A percentile compares a stretch with the other conserved stretches of the same genome.
Conservation (phyloP, 805 yeast genomes). For the Nakazawaea ernobii region DNA sequence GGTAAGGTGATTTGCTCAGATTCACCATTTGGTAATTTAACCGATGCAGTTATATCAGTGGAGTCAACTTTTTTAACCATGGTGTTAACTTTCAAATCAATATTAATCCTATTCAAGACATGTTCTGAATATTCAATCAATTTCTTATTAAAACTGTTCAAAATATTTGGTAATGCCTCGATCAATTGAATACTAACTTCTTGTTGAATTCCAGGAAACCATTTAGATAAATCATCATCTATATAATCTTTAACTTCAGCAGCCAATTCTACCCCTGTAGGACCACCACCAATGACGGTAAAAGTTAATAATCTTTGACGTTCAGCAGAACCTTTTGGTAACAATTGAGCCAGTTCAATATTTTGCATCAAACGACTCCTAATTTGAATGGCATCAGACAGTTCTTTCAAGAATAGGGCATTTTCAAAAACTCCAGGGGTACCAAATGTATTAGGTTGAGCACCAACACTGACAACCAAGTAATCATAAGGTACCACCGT, state of each 20-base stretch:
- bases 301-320: conserved; percentile 80
- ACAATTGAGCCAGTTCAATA: conserved; percentile 80
- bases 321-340: conserved; percentile 67
- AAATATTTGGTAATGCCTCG: conserved; percentile 88
- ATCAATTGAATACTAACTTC: conserved; percentile 82
- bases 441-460: conserved; percentile 90
- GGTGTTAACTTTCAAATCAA: conserved; percentile 74
- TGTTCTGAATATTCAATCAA: conserved; percentile 75
- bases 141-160: conserved; percentile 65
- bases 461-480: conserved; percentile 90
- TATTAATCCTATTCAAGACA: conserved; percentile 60
- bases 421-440: conserved; percentile 90
- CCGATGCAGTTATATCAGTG: conserved; percentile 62
- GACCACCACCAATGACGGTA: conserved; percentile 97
- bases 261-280: conserved; percentile 97
- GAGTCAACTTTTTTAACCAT: conserved; percentile 83
- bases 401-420: conserved; percentile 86
- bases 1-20: conserved; percentile 58
- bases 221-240: conserved; percentile 81
- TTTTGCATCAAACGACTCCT: conserved; percentile 79
- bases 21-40: conserved; percentile 62
- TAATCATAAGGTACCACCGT: conserved; percentile 64
- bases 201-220: conserved; percentile 80
- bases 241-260: conserved; percentile 94
- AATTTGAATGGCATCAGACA: conserved; percentile 80